Evolutionary conservation across 2,329 filamentous ascomycete species (phyloP), one percentile per base, ranked within the genome.

Genomic region (Pleurostoma richardsiae): DNA sequence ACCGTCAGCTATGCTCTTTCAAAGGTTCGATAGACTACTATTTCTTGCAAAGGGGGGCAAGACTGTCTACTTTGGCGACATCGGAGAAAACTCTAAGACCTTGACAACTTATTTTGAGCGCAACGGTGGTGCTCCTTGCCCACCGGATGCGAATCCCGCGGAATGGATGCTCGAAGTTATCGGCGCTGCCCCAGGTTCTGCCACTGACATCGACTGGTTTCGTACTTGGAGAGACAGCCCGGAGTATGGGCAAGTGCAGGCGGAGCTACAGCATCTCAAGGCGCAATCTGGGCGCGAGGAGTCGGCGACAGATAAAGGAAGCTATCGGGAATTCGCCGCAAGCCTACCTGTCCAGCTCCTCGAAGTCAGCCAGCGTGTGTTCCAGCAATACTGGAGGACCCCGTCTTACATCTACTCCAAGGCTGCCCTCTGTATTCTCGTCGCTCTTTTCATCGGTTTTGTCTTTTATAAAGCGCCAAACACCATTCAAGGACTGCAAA

Each of bases 1-100:
- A 64, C 90, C 90, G 19, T 94, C 88, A 26, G 89, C 90, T 30
- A 90, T 94, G 78, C 76, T 96, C 45, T 95, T 96, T 72, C 88
- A 95, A 62, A 85, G 88, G 46, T 96, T 91, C 60, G 86, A 91
- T 56, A 81, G 86, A 48, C 76, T 91, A 4, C 73, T 91, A 27
- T 88, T 91, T 70, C 72, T 91, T 11, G 82, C 83, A 28, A 82
- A 77, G 57, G 86, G 86, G 46, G 87, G 87, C 42, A 77, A 73
- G 59, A 88, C 85, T 2, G 84, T 90, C 39, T 91, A 91, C 70
- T 90, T 88, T 57, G 87, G 86, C 42, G 81, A 87, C 2, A 83
- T 90, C 48, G 89, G 88, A 52, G 67, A 85, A 54, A 83, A 86
- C 64, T 86, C 85, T 1, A 70, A 77, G 49, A 79, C 72, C 3